phyloP scores from a whole-genome alignment of 2,329 filamentous ascomycete species.

The Cordyceps farinosa region DNA sequence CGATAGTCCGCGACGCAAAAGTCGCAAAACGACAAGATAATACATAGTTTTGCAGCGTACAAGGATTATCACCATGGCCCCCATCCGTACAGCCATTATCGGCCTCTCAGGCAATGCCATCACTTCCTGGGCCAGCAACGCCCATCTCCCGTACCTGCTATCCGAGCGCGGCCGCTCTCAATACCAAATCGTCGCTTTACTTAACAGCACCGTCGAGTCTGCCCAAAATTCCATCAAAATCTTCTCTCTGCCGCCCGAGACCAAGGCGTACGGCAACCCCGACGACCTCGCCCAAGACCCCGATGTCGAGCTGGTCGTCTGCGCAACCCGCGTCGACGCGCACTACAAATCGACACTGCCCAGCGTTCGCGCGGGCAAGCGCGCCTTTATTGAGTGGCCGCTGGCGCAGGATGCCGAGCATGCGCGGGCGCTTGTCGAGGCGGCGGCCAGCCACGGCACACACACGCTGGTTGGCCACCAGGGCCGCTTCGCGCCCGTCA shows the following conservation, averaged over 20 bases:
- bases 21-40: not conserved
- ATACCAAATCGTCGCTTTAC: conserved; percentile 49
- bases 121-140: conserved; percentile 51
- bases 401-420: conserved; percentile 42
- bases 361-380: conserved; percentile 49
- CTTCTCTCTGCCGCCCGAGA: conserved; percentile 39
- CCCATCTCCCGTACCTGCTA: conserved; percentile 60
- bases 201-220: conserved; percentile 46
- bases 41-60: not conserved
- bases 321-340: conserved; percentile 50
- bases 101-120: conserved; percentile 52
- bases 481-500: conserved; percentile 42
- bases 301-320: conserved; percentile 53
- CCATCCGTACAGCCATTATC: conserved; percentile 54
- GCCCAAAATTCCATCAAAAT: conserved; percentile 41
- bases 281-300: conserved; percentile 45
- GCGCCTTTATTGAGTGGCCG: conserved; percentile 57
- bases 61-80: conserved; percentile 35
- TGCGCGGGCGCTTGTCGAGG: conserved; percentile 39
- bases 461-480: conserved; percentile 48
- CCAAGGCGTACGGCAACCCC: conserved; percentile 49
- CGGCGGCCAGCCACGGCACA: conserved; percentile 32
- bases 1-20: not conserved
- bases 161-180: conserved; percentile 40
- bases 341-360: conserved; percentile 46